Evolutionary conservation across 176 grass and related monocot genomes (phyloP), one percentile per base, ranked within the genome.

Genomic region (Eragrostis nindensis): DNA sequence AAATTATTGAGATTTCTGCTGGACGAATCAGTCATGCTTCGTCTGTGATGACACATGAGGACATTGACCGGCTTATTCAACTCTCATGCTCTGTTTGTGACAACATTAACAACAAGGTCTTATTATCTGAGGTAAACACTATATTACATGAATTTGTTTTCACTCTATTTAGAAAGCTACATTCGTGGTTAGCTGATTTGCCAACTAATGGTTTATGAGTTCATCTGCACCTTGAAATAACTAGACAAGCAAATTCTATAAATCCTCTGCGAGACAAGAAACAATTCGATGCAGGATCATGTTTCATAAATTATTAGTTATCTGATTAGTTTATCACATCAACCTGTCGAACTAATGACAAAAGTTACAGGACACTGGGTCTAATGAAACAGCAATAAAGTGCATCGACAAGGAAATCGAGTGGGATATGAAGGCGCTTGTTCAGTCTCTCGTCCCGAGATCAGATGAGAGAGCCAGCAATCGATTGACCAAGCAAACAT

Each of bases 1-100:
- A 81, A 42, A 76, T 84, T 61, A 76, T 98, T 16, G 92, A 98
- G 71, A 93, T 88, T n/a, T 95, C 90, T 82, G 92, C 81, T 21
- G 84, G 88, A 29, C 74, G 88, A 68, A 79, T 85, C 41, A 25
- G 55, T 56, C 77, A 80, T 17, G 50, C 67, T 11, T 18, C 73
- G 48, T 48, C 76, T 18, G 22, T 62, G 12, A 19, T 66, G 67
- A 74, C 74, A 17, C 53, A 62, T 5, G 64, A 69, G 1, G 67
- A 84, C 0, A 67, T 19, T 50, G 36, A 24, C 21, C 30, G 72
- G 40, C 84, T 95, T 46, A 64, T 75, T 50, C 83, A 88, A 57
- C 84, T 91, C 4, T 14, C 82, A 11, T 70, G 86, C 54, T 88
- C 73, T 18, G 71, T 88, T 6, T 91, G 86, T 29, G 76, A 72